Evolutionary conservation across 306 rosid genomes (phyloP).

Genomic region (Malus domestica): DNA sequence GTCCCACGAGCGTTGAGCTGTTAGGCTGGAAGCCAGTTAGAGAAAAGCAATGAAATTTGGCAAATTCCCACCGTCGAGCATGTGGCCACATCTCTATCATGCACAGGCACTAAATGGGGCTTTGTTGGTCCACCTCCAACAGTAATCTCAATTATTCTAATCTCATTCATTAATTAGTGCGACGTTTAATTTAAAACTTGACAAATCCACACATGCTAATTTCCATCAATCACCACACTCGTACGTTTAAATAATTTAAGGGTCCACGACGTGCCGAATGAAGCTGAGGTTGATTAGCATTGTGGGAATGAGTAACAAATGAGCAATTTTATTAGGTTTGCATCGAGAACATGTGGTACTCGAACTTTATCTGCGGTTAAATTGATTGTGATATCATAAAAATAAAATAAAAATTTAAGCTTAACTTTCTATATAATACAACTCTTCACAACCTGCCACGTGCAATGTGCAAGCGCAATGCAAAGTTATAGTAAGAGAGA

Average conservation of each 20-base stretch:
- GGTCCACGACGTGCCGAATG: not conserved
- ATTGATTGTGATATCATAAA: not conserved
- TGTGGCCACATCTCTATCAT: constrained; percentile 19
- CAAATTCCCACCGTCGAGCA: constrained; percentile 23
- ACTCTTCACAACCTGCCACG: too few species aligned
- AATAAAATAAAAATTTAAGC: too few species aligned
- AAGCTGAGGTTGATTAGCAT: not conserved
- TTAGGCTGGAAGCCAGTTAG: not conserved
- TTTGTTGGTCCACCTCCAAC: constrained; percentile 23
- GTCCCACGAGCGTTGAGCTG: not conserved
- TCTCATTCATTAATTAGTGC: not conserved
- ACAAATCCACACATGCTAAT: not conserved
- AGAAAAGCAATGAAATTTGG: constrained; percentile 8
- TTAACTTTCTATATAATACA: too few species aligned
- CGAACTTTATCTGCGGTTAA: too few species aligned
- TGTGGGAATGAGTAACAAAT: not conserved
- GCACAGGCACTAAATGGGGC: constrained; percentile 6
- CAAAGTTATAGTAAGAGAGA: too few species aligned
- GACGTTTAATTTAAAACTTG: not conserved
- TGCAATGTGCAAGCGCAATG: too few species aligned
- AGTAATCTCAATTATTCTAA: constrained; percentile 11
- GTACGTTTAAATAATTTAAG: not conserved
- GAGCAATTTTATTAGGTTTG: not conserved
- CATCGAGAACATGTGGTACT: not conserved
- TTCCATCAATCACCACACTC: not conserved